phyloP scores from a whole-genome alignment of 1,284 basidiomycete genomes.

The Puccinia hordei region DNA sequence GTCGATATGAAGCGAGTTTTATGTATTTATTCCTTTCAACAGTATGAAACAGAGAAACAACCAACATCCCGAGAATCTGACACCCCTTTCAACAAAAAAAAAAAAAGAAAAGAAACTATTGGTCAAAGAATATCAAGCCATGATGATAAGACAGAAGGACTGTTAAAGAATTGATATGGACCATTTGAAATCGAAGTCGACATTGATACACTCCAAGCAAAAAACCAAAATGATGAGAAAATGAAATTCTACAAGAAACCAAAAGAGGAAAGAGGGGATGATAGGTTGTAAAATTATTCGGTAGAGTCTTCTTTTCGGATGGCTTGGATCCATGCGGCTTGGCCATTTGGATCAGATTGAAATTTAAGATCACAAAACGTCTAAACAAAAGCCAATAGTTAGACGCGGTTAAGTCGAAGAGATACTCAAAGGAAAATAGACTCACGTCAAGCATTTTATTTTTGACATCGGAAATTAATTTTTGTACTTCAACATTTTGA shows the following conservation, averaged over 20 bases:
- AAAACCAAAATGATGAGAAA: no score
- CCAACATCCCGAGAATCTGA: no score
- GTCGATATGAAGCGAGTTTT: no score
- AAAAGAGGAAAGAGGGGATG: background rate
- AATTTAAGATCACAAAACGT: slow-evolving; percentile 39
- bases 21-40: no score
- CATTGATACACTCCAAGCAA: background rate
- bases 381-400: background rate
- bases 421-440: background rate
- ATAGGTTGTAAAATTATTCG: background rate
- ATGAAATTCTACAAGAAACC: background rate
- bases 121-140: no score
- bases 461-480: slow-evolving; percentile 20
- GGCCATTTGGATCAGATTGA: slow-evolving; percentile 30
- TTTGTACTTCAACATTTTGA: slow-evolving; percentile 23
- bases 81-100: no score
- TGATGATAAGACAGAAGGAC: no score
- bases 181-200: no score
- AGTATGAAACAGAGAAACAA: no score
- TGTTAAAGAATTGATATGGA: no score
- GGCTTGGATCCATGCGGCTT: slow-evolving; percentile 44
- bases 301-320: background rate
- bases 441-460: slow-evolving; percentile 40
- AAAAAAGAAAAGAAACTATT: no score
- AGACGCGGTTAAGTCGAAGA: no score